Base-by-base conservation (phyloP, 1,284 basidiomycete genomes). In the Microbotryum intermedium region DNA sequence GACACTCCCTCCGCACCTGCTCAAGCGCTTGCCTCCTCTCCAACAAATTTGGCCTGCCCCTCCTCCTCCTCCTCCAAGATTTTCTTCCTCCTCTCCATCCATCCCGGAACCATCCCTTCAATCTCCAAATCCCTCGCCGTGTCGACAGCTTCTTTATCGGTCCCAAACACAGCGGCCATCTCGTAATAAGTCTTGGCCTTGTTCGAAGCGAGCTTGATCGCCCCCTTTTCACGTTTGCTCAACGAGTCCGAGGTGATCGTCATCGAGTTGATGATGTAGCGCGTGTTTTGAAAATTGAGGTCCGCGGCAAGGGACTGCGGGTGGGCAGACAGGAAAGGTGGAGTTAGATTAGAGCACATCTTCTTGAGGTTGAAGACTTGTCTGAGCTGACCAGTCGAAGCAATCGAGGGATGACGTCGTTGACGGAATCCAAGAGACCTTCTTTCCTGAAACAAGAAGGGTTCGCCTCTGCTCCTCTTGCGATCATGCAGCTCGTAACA, bases 401-500 rank as follows among this genome's bases (percentile, higher is more conserved):
- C 70, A 89, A 89, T 6, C 82, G 77, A 1, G 92, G 90, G 43
- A 87, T 78, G 28, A 95, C 79, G 3, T 83, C 84, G 42, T 76
- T 77, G 65, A 88, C 83, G 2, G 89, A 79, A 69, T 90, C 86
- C 4, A 88, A 78, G 5, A 89, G 88, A 1, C 59, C 54, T 2
- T 74, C 79, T 0, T 80, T 74, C 2, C 83, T 82, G 76, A 98
- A 98, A 70, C 90, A 87, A 0, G 87, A 86, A 0, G 92, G 90
- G 74, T 98, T 98, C 10, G 85, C 77, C 76, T 98, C 95, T 8
- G 93, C 93, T 0, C 86, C 90, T 16, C 92, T 86, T 8, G 94
- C 95, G 48, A 98, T 87, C 94, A 98, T 98, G 34, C 90, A 84
- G 1, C 89, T 90, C 66, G 87, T 84, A n/a, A 89, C 90, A 25